Conservation (phyloP, 805 yeast species). For the Pichia deserticola region DNA sequence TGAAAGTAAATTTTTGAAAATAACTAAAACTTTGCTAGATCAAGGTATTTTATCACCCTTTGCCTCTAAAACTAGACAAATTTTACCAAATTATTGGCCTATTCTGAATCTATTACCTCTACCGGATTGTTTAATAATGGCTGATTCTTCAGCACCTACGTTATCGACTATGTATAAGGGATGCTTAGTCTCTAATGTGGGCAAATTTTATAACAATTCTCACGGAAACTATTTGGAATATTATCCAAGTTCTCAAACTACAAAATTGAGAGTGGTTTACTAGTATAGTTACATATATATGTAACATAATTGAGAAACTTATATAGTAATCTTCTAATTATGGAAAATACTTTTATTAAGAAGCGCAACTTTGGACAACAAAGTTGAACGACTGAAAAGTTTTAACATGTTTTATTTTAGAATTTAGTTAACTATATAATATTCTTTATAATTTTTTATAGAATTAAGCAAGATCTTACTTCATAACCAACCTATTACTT, state of each 20-base stretch:
- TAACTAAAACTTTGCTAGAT: constrained; percentile 74
- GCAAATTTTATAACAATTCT: constrained; percentile 40
- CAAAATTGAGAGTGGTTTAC: constrained; percentile 39
- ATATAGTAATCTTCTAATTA: too few species aligned
- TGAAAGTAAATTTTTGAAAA: constrained; percentile 53
- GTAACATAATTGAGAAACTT: not conserved
- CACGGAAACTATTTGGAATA: constrained; percentile 69
- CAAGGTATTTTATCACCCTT: constrained; percentile 90
- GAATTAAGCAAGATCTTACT: too few species aligned
- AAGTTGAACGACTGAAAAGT: too few species aligned
- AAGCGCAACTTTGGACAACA: too few species aligned
- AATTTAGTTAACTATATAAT: too few species aligned
- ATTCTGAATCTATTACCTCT: constrained; percentile 66
- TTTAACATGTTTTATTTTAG: too few species aligned
- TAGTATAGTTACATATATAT: not conserved
- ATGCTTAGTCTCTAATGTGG: constrained; percentile 71
- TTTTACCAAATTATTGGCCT: constrained; percentile 64
- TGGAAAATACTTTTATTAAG: too few species aligned
- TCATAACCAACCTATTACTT: too few species aligned
- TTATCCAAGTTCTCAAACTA: constrained; percentile 48
- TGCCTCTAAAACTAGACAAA: constrained; percentile 48
- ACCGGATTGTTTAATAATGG: constrained; percentile 58
- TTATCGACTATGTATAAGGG: constrained; percentile 78
- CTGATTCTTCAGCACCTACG: constrained; percentile 63
- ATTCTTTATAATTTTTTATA: too few species aligned